Evolutionary conservation across 768 basidiomycete genomes (phyloP), one percentile per base, ranked within the genome.

Genomic region (Boletus barrowsii): DNA sequence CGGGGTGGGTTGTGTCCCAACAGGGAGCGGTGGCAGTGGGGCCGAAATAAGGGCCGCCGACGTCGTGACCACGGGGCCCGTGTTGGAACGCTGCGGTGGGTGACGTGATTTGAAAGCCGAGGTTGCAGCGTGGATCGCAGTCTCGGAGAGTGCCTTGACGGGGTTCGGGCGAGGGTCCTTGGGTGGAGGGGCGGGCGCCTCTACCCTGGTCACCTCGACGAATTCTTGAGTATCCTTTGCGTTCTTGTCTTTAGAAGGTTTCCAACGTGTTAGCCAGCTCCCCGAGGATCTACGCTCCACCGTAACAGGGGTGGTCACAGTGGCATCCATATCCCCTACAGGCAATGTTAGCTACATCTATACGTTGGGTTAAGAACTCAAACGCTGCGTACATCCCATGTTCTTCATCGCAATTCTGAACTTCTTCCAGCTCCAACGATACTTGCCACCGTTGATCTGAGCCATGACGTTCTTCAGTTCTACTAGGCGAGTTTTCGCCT

Each of bases 341-440:
- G 32, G 42, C 41, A 13, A 22, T 13, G 42, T 57, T 15, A 60
- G 51, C 36, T 17, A 4, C 17, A 14, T 22, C 37, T 36, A 14
- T 42, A 47, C 57, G 49, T 37, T n/a, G 24, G 29, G 20, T 17
- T 11, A 43, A 35, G 17, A 15, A 42, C 42, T 32, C 14, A 45
- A 56, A 55, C 40, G 30, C 30, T 39, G 79, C 89, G 68, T 62
- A 90, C 89, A 90, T 42, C 88, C 86, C 87, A 91, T 87, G 68
- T 83, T 90, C 54, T 77, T 73, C 82, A 91, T 84, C 4, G 88
- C 89, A 49, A 87, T 75, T 71, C 79, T 83, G 73, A 86, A 91
- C 61, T 83, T 87, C 73, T 89, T 88, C 89, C 89, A 91, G 57
- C 79, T 85, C 89, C 89, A 91, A 47, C 82, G 76, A 64, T 90